Conservation (phyloP, 192 early-diverging fungal genomes). For the Coemansia sp. region DNA sequence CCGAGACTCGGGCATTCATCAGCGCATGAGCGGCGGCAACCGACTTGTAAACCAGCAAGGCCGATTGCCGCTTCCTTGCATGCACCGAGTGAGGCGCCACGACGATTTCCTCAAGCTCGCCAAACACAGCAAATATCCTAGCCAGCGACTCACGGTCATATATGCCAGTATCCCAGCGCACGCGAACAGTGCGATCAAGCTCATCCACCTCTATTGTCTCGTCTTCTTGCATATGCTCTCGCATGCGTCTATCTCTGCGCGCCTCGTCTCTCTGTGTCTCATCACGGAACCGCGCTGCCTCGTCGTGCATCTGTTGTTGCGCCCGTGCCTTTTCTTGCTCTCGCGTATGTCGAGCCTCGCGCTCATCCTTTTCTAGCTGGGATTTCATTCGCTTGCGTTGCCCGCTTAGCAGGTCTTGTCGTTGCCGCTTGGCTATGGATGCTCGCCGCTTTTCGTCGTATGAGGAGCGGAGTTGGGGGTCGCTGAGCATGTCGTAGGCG, state of each 20-base stretch:
- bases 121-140: slow-evolving; percentile 27
- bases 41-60: slow-evolving; percentile 42
- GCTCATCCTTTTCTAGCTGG: slow-evolving; percentile 42
- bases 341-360: slow-evolving; percentile 14
- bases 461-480: slow-evolving; percentile 25
- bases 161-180: slow-evolving; percentile 31
- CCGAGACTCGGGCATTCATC: slow-evolving; percentile 21
- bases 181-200: slow-evolving; percentile 35
- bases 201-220: slow-evolving; percentile 28
- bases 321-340: slow-evolving; percentile 1
- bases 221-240: slow-evolving; percentile 25
- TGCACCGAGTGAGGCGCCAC: slow-evolving; percentile 21
- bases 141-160: slow-evolving; percentile 16
- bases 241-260: slow-evolving; percentile 32
- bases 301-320: slow-evolving; percentile 19
- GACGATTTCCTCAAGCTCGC: slow-evolving; percentile 47
- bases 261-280: slow-evolving; percentile 27
- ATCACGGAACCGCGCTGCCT: slow-evolving; percentile 39
- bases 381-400: slow-evolving; percentile 53
- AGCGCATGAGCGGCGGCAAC: slow-evolving; percentile 43
- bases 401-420: slow-evolving; percentile 25
- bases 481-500: slow-evolving; percentile 38
- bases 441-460: slow-evolving; percentile 39
- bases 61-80: slow-evolving; percentile 22
- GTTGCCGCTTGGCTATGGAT: slow-evolving; percentile 43